Percentiles rank a stretch among this genome's conserved stretches.
Conservation (phyloP, 495 filamentous ascomycete species). For the Massariosphaeria phaeospora region DNA sequence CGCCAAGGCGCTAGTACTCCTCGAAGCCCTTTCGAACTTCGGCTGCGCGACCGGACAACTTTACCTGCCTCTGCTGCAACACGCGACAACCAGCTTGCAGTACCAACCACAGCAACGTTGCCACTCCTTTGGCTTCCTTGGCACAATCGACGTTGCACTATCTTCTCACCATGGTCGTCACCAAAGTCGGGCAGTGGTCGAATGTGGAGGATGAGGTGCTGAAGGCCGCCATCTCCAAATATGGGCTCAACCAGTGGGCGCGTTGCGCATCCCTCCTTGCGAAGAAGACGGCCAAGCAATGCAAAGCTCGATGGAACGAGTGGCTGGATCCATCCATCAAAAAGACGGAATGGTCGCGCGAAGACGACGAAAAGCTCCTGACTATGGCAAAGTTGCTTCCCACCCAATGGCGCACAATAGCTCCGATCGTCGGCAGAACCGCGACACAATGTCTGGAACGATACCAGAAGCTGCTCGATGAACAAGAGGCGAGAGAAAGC, state of each 20-base stretch:
- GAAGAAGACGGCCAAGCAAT: conserved; percentile 97
- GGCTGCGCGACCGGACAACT: neutral
- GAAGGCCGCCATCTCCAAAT: conserved; percentile 60
- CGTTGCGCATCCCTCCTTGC: conserved; percentile 95
- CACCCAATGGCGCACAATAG: conserved; percentile 90
- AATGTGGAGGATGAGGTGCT: conserved; percentile 92
- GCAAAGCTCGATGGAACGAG: conserved; percentile 96
- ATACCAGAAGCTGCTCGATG: conserved; percentile 93
- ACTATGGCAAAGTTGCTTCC: conserved; percentile 98
- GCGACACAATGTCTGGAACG: conserved; percentile 95
- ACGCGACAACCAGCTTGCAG: too few relatives aligned
- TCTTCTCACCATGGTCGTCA: conserved; percentile 82
- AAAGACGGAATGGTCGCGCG: conserved; percentile 97
- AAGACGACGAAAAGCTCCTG: conserved; percentile 96
- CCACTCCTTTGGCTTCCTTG: conserved; percentile 1
- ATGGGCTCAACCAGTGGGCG: conserved; percentile 88
- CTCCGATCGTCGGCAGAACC: conserved; percentile 91
- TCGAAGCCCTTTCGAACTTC: neutral
- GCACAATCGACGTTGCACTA: too few relatives aligned
- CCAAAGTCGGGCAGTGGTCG: conserved; percentile 95
- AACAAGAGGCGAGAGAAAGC: conserved; percentile 86
- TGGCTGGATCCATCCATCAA: conserved; percentile 97
- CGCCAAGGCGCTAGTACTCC: neutral
- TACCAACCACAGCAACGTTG: too few relatives aligned
- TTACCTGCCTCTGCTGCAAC: too few relatives aligned